phyloP scores from a whole-genome alignment of 2,329 filamentous ascomycete genomes.

The Aspergillus udagawae region DNA sequence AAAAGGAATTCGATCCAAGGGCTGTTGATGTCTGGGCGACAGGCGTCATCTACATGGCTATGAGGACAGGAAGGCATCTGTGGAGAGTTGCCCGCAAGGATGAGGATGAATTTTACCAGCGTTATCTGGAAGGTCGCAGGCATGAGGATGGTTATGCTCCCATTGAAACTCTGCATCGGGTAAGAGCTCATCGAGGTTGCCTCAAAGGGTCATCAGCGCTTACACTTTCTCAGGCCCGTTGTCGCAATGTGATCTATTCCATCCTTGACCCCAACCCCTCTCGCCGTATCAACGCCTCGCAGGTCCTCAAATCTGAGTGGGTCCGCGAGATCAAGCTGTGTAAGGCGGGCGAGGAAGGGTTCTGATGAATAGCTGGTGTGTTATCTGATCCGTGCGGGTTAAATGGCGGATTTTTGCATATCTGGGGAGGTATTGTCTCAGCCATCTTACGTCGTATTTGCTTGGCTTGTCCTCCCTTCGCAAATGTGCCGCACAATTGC shows the following conservation, averaged over 20 bases:
- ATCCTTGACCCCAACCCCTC: constrained; percentile 92
- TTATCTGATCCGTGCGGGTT: constrained; percentile 4
- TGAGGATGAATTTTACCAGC: constrained; percentile 94
- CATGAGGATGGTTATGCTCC: constrained; percentile 95
- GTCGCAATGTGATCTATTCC: constrained; percentile 97
- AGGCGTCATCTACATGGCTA: constrained; percentile 99
- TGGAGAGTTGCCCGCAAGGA: constrained; percentile 97
- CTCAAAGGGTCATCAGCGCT: constrained; percentile 8
- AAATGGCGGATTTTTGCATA: constrained; percentile 4
- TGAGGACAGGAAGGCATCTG: constrained; percentile 91
- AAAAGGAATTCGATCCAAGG: constrained; percentile 92
- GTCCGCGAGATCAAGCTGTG: constrained; percentile 96
- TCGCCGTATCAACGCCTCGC: constrained; percentile 88
- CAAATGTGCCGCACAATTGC: constrained; percentile 8
- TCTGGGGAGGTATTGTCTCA: constrained; percentile 9
- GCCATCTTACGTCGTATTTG: constrained; percentile 8
- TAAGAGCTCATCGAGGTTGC: constrained; percentile 50
- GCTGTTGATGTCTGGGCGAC: constrained; percentile 99
- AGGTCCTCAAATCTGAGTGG: constrained; percentile 98
- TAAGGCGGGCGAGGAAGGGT: constrained; percentile 92
- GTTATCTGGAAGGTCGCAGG: constrained; percentile 86
- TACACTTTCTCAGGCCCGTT: constrained; percentile 66
- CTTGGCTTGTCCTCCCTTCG: constrained; percentile 9
- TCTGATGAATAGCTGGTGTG: constrained; percentile 46
- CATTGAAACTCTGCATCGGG: constrained; percentile 90